Base-by-base conservation (phyloP, 768 basidiomycete genomes). In the Amanita muscaria region DNA sequence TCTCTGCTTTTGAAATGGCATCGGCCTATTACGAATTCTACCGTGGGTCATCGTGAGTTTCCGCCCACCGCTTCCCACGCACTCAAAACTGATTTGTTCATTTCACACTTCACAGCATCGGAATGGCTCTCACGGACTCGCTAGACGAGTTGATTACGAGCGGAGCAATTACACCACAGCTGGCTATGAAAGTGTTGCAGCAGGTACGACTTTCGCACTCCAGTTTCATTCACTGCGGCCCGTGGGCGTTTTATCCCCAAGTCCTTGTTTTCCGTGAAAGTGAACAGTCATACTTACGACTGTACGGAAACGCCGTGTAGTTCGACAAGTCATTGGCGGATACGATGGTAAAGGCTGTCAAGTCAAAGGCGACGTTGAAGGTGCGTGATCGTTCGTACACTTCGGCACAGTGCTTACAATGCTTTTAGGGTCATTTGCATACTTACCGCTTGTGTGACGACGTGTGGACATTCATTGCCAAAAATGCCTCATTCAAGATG, bases 401-500 rank as follows among this genome's bases (percentile, higher is more conserved):
- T 31, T 10, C 7, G 30, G 16, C 27, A 15, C 14, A 31, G 16
- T 5, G 16, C 12, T 18, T 29, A 18, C 19, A 10, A n/a, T 21
- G 40, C 22, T 5, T 14, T 10, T 51, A 88, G 89, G 94, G 91
- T 14, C 87, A 93, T 59, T 65, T 98, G 44, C 78, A 86, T 53
- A 97, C 91, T 2, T 99, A 96, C 63, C 80, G 89, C 6, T 73
- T 90, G 3, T 90, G 88, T 61, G 91, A 94, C 66, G 92, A 93
- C 58, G 94, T 98, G 38, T 98, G 96, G 96, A 98, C 94, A 42
- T 99, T 98, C 64, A 88, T 94, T 50, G 87, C 97, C 40, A 88
- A 91, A 63, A 82, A 93, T 54, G 85, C 93, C 23, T 68, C 69
- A 16, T 94, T 99, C 68, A 97, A 97, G 67, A 91, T 98, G 84